These are phyloP conservation scores for Aspergillus baeticus DNA, from an alignment of 495 filamentous ascomycete genomes.

Conservation along the genomic window DNA sequence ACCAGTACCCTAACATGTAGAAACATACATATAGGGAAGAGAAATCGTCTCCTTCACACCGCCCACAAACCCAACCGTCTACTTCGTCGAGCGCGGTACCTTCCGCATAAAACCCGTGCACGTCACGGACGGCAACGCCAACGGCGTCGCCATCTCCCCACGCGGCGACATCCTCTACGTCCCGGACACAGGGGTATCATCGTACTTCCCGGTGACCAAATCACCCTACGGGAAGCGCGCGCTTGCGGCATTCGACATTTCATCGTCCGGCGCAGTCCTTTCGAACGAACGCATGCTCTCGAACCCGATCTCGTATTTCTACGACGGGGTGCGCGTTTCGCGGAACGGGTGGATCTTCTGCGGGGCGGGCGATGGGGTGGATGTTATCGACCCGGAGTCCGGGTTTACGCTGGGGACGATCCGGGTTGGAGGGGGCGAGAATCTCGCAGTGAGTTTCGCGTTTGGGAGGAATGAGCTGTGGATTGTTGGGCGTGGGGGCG, in stretches of 20 bases:
- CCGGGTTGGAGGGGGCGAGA: constrained; percentile 14
- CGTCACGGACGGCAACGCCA: constrained; percentile 75
- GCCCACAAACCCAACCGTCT: constrained; percentile 29
- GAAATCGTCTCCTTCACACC: constrained; percentile 14
- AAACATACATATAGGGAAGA: constrained; percentile 9
- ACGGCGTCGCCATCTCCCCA: constrained; percentile 77
- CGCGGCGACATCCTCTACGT: constrained; percentile 79
- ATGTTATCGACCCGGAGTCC: constrained; percentile 78
- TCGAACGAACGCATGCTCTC: constrained; percentile 11
- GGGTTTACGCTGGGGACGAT: constrained; percentile 33
- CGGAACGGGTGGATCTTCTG: constrained; percentile 66
- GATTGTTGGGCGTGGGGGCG: constrained; percentile 4
- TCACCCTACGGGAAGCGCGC: constrained; percentile 59
- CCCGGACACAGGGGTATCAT: constrained; percentile 52
- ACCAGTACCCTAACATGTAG: too few species aligned
- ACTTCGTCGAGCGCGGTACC: constrained; percentile 42
- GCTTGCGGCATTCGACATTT: constrained; percentile 59
- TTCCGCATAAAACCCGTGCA: constrained; percentile 58
- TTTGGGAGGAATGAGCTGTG: constrained; percentile 17
- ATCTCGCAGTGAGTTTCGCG: constrained; percentile 16
- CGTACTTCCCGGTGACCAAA: constrained; percentile 20
- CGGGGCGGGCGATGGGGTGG: constrained; percentile 78
- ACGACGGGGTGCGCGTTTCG: constrained; percentile 67
- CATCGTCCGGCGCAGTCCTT: constrained; percentile 63
- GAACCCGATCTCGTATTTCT: constrained; percentile 46